Evolutionary conservation across 2,329 filamentous ascomycete species (phyloP).

Genomic region (Leptodontidium sp.): DNA sequence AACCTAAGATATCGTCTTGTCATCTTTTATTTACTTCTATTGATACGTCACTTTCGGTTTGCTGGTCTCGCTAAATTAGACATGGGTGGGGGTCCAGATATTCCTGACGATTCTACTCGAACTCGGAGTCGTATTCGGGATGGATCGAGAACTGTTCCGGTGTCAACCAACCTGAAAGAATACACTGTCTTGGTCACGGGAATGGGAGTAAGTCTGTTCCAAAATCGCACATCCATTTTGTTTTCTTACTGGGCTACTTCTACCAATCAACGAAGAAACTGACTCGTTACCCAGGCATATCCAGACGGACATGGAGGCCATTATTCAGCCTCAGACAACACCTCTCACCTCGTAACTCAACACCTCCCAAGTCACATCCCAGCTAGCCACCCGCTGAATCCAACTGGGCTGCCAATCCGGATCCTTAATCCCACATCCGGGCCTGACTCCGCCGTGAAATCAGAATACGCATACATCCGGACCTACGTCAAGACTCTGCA

Average conservation of each 20-base stretch:
- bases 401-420: neutral
- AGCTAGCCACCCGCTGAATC: neutral
- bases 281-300: neutral
- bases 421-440: neutral
- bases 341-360: constrained; percentile 4
- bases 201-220: constrained; percentile 1
- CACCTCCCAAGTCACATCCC: neutral
- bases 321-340: constrained; percentile 6
- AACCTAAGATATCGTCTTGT: too few relatives aligned
- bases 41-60: neutral
- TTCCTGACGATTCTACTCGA: neutral
- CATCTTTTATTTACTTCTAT: too few relatives aligned
- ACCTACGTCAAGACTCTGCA: constrained; percentile 1
- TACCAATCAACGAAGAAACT: neutral
- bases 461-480: constrained; percentile 1
- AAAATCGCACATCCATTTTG: neutral
- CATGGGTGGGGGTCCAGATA: neutral
- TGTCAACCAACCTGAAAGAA: neutral
- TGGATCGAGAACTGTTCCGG: neutral
- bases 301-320: constrained; percentile 2
- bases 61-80: too few relatives aligned
- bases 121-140: neutral
- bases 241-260: neutral
- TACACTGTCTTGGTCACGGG: constrained; percentile 6
- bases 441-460: neutral